A percentile compares a stretch with the other conserved stretches of the same genome.
These are phyloP conservation scores for Kwoniella sp. DNA, from an alignment of 768 basidiomycete genomes.

Conservation along the genomic window DNA sequence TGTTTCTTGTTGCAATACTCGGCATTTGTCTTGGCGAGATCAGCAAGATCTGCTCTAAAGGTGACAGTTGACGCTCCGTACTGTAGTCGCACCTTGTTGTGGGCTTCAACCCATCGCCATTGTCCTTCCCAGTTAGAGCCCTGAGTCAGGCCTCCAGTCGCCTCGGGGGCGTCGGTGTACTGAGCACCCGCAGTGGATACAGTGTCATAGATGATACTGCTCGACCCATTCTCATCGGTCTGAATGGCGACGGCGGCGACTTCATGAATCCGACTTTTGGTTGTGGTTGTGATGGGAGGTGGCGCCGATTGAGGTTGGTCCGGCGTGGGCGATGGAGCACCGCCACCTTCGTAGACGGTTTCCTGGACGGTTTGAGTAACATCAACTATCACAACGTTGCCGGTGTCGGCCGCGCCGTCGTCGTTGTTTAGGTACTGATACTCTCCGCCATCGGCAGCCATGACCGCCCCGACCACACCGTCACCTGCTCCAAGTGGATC, in stretches of 20 bases:
- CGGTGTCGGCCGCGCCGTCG: neutral
- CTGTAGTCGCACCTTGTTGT: slow-evolving; percentile 12
- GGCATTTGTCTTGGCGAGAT: slow-evolving; percentile 16
- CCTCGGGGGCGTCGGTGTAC: neutral
- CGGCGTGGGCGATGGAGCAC: neutral
- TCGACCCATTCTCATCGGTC: slow-evolving; percentile 8
- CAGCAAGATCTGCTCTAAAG: slow-evolving; percentile 12
- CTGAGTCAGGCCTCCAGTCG: neutral
- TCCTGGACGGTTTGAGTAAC: slow-evolving; percentile 9
- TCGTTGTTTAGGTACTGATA: no score
- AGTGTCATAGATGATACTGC: neutral
- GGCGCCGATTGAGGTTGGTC: neutral
- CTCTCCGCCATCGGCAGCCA: slow-evolving; percentile 8
- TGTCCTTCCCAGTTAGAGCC: neutral
- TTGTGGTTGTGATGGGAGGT: slow-evolving; percentile 6
- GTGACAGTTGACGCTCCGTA: slow-evolving; percentile 10
- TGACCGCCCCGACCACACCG: slow-evolving; percentile 3
- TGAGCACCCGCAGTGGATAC: neutral
- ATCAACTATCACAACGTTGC: slow-evolving; percentile 13
- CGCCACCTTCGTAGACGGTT: neutral
- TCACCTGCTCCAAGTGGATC: neutral
- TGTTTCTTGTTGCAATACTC: slow-evolving; percentile 17
- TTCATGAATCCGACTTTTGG: neutral
- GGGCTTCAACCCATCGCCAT: slow-evolving; percentile 12
- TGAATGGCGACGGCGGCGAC: slow-evolving; percentile 11